phyloP scores from a whole-genome alignment of 495 filamentous ascomycete species.

The Neurospora sp. region DNA sequence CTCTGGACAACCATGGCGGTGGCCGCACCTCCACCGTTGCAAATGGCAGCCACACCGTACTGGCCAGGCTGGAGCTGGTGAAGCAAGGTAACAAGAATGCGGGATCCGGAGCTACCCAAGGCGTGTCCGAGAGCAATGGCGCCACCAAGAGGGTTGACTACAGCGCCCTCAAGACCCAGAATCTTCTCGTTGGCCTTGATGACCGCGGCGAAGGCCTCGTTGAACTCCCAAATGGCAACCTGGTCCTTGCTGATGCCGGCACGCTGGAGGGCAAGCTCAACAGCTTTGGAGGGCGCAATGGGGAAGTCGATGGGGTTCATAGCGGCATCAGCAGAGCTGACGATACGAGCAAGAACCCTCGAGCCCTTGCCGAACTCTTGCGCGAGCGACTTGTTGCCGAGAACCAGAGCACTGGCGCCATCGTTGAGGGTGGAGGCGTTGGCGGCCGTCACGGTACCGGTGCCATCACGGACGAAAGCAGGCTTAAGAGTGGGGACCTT shows the following conservation, averaged over 20 bases:
- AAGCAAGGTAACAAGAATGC: conserved; percentile 82
- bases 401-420: conserved; percentile 82
- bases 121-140: conserved; percentile 94
- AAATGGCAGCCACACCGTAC: conserved; percentile 92
- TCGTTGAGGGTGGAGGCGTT: conserved; percentile 92
- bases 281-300: conserved; percentile 81
- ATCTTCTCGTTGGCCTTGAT: conserved; percentile 95
- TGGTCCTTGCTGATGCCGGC: conserved; percentile 84
- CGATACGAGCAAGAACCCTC: conserved; percentile 74
- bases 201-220: conserved; percentile 94
- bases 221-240: conserved; percentile 93
- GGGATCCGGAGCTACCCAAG: conserved; percentile 83
- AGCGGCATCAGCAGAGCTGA: conserved; percentile 80
- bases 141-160: conserved; percentile 81
- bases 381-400: conserved; percentile 68
- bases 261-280: conserved; percentile 78
- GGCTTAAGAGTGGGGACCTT: conserved; percentile 83
- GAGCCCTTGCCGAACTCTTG: conserved; percentile 61
- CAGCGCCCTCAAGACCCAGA: conserved; percentile 62
- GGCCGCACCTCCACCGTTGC: conserved; percentile 90
- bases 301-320: conserved; percentile 94
- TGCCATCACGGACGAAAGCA: conserved; percentile 74
- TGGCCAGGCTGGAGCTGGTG: conserved; percentile 86
- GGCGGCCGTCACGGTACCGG: conserved; percentile 86
- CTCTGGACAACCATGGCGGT: conserved; percentile 89